These are phyloP conservation scores for Rehmannia glutinosa DNA, from an alignment of 257 asterid species.

Conservation along the genomic window DNA sequence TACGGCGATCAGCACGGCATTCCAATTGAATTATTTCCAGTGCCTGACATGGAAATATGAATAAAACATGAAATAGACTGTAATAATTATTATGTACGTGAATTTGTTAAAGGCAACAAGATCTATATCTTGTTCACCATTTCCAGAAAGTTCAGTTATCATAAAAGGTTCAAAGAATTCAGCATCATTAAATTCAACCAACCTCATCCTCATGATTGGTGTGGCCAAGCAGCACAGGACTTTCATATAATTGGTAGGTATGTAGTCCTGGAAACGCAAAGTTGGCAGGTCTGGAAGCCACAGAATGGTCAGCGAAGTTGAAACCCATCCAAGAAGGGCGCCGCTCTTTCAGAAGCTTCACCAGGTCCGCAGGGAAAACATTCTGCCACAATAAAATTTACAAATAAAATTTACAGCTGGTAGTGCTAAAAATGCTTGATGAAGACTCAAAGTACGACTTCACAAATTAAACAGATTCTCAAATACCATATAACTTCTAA, in stretches of 20 bases:
- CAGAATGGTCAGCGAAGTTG: slow-evolving; percentile 30
- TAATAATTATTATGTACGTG: neutral
- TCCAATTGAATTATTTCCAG: slow-evolving; percentile 28
- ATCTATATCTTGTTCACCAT: slow-evolving; percentile 5
- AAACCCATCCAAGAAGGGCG: slow-evolving; percentile 40
- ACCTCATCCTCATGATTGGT: slow-evolving; percentile 40
- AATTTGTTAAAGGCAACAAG: neutral
- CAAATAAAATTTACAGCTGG: neutral
- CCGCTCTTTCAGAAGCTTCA: slow-evolving; percentile 36
- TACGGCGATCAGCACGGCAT: slow-evolving; percentile 1
- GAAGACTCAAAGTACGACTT: neutral
- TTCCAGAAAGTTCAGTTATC: neutral
- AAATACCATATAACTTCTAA: neutral
- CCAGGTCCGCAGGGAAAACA: slow-evolving; percentile 33
- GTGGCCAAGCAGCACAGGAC: slow-evolving; percentile 27
- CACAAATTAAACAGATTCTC: neutral
- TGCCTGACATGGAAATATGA: slow-evolving; percentile 18
- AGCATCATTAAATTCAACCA: slow-evolving; percentile 1
- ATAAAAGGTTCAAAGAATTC: neutral
- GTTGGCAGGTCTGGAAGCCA: slow-evolving; percentile 20
- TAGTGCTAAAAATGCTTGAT: neutral
- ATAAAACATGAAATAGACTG: neutral
- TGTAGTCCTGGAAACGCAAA: slow-evolving; percentile 27
- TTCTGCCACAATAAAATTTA: slow-evolving; percentile 24
- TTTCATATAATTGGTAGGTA: slow-evolving; percentile 20